These are phyloP conservation scores for Colletotrichum sojae DNA, from an alignment of 2,329 filamentous ascomycete species.

Conservation along the genomic window DNA sequence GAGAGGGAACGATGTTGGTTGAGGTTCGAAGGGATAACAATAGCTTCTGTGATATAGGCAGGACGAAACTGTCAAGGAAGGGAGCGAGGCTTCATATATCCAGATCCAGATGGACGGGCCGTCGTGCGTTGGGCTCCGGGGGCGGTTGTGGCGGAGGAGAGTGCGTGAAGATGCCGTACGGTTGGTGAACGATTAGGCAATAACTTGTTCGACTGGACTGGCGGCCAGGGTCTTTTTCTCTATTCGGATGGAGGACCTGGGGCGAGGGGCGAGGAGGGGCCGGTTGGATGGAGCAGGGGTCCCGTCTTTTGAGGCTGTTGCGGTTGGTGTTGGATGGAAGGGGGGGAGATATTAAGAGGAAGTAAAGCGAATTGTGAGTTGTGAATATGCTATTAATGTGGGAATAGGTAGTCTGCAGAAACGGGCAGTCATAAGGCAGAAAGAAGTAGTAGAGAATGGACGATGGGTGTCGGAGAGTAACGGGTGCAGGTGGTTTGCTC, in stretches of 20 bases:
- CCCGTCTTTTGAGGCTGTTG: constrained; percentile 20
- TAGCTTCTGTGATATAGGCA: constrained; percentile 4
- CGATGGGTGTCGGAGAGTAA: constrained; percentile 20
- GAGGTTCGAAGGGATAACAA: constrained; percentile 17
- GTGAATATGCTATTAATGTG: constrained; percentile 9
- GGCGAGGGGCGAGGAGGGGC: constrained; percentile 30
- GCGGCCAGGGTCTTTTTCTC: constrained; percentile 25
- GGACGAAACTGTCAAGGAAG: constrained; percentile 15
- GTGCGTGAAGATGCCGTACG: constrained; percentile 23
- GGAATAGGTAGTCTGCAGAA: constrained; percentile 21
- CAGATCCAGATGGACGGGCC: constrained; percentile 14
- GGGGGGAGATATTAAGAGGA: constrained; percentile 24
- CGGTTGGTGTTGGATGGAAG: constrained; percentile 6
- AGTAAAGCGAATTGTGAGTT: constrained; percentile 10
- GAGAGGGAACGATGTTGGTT: constrained; percentile 1
- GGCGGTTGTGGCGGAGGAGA: constrained; percentile 7
- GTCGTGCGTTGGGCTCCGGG: constrained; percentile 13
- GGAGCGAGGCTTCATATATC: constrained; percentile 38
- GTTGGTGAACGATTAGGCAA: constrained; percentile 36
- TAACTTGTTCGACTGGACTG: constrained; percentile 30
- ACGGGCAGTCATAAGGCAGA: constrained; percentile 1
- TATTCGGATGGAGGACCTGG: constrained; percentile 15
- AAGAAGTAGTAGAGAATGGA: constrained; percentile 6
- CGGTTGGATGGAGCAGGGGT: constrained; percentile 38
- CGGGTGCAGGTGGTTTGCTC: constrained; percentile 31